Conservation (phyloP, 2,329 filamentous ascomycete species). For the Diatrype stigma region DNA sequence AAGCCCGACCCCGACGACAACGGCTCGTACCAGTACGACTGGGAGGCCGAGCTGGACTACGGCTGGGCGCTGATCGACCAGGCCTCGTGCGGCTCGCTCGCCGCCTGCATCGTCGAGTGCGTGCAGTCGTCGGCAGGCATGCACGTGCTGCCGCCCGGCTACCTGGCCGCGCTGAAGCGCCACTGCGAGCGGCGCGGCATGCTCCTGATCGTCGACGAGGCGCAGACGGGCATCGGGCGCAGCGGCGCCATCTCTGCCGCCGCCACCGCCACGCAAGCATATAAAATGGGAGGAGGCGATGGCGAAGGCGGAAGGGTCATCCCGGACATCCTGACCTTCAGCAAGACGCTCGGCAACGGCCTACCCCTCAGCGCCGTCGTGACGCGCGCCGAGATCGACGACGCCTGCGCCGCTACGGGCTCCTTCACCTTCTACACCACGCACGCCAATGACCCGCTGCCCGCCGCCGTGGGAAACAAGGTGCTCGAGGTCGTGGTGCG, state of each 20-base stretch:
- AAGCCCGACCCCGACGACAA: too few relatives aligned
- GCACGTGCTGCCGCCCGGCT: constrained; percentile 53
- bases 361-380: constrained; percentile 55
- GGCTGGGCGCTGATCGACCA: constrained; percentile 58
- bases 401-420: constrained; percentile 41
- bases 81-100: constrained; percentile 56
- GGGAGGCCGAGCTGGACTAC: constrained; percentile 60
- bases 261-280: too few relatives aligned
- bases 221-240: constrained; percentile 55
- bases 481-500: constrained; percentile 58
- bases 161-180: constrained; percentile 50
- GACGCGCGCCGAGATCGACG: constrained; percentile 50
- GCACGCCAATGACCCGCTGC: constrained; percentile 58
- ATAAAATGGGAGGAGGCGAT: too few relatives aligned
- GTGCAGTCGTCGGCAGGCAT: constrained; percentile 47
- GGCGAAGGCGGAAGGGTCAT: constrained; percentile 49
- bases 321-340: constrained; percentile 57
- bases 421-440: constrained; percentile 58
- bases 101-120: constrained; percentile 60
- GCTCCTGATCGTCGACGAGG: constrained; percentile 59
- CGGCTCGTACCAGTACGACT: constrained; percentile 59
- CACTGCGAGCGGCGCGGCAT: constrained; percentile 54
- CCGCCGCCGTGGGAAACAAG: constrained; percentile 56
- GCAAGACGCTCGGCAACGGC: constrained; percentile 59
- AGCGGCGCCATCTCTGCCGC: constrained; percentile 43